Evolutionary conservation across 164 flowering plant species (phyloP).

Genomic region (Magnolia changhungtana): DNA sequence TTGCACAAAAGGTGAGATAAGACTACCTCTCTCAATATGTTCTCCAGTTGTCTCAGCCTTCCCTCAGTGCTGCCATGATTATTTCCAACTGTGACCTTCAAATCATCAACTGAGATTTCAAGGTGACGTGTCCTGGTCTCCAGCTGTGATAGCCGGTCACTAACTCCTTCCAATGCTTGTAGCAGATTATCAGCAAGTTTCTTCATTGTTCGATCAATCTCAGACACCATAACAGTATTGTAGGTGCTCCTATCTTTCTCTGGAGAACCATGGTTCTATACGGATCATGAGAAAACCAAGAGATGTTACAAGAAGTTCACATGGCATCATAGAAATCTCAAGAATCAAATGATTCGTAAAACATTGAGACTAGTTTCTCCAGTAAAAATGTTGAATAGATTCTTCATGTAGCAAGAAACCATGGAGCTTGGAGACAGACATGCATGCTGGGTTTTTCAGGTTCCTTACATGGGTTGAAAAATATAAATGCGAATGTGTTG

Average conservation of each 20-base stretch:
- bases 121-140: conserved; percentile 70
- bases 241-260: conserved; percentile 37
- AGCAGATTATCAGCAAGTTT: conserved; percentile 69
- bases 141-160: conserved; percentile 76
- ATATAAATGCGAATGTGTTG: too few relatives aligned
- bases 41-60: conserved; percentile 77
- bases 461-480: too few relatives aligned
- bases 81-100: conserved; percentile 68
- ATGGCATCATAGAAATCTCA: too few relatives aligned
- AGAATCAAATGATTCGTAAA: too few relatives aligned
- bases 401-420: too few relatives aligned
- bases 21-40: conserved; percentile 76
- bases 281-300: not conserved
- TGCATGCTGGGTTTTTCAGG: too few relatives aligned
- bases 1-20: not conserved
- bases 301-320: too few relatives aligned
- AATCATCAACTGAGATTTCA: conserved; percentile 75
- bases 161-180: conserved; percentile 65
- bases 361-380: too few relatives aligned
- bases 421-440: too few relatives aligned
- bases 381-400: too few relatives aligned
- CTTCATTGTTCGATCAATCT: conserved; percentile 78
- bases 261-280: conserved; percentile 55
- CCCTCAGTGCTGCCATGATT: conserved; percentile 81
- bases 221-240: conserved; percentile 46